Evolutionary conservation across 192 early-diverging fungal genomes (phyloP).

Genomic region (Entomortierella parvispora): DNA sequence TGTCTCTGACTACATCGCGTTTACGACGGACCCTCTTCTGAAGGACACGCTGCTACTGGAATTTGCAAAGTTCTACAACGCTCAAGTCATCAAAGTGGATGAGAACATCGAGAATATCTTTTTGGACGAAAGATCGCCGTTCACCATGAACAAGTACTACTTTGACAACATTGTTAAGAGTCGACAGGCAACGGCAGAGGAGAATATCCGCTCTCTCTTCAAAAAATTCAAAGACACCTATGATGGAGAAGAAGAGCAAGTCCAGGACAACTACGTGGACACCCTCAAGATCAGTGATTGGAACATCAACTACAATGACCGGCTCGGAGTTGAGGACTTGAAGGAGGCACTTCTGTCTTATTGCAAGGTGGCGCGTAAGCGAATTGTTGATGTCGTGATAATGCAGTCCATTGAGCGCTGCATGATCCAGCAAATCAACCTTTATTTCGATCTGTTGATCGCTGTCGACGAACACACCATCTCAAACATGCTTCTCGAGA

Average conservation of each 20-base stretch:
- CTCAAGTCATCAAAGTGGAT: conserved; percentile 19
- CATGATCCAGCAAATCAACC: conserved; percentile 26
- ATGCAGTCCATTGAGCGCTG: conserved; percentile 36
- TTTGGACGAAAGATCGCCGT: conserved; percentile 26
- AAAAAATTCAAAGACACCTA: no score
- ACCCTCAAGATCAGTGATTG: neutral
- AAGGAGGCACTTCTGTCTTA: conserved; percentile 33
- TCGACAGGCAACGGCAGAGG: conserved; percentile 22
- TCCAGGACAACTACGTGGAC: neutral
- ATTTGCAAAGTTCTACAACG: conserved; percentile 40
- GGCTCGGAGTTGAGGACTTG: conserved; percentile 24
- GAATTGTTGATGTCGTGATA: conserved; percentile 39
- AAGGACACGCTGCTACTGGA: conserved; percentile 33
- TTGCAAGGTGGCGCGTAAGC: conserved; percentile 32
- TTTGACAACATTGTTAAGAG: conserved; percentile 31
- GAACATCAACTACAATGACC: conserved; percentile 27
- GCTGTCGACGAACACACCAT: conserved; percentile 26
- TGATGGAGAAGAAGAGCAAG: no score
- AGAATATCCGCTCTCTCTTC: conserved; percentile 1
- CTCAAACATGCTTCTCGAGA: conserved; percentile 31
- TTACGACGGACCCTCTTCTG: conserved; percentile 23
- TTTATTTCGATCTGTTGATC: conserved; percentile 41
- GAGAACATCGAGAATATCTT: conserved; percentile 26
- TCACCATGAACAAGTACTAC: conserved; percentile 44
- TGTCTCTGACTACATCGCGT: conserved; percentile 21